Base-by-base conservation (phyloP, 306 rosid species). In the Dalbergia cochinchinensis region DNA sequence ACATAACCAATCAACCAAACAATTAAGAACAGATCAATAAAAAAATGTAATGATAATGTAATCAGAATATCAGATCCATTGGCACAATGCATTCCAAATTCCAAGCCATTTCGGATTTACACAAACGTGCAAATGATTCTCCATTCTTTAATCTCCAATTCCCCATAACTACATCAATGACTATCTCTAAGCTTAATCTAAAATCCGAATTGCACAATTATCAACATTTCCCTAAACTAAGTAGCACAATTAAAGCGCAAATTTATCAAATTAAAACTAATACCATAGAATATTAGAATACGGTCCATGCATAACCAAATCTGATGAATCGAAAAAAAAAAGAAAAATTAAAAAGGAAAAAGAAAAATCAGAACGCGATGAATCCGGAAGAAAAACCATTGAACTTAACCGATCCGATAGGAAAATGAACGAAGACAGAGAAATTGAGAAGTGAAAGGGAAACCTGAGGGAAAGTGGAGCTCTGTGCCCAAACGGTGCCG, bases 401-500 rank as follows among this genome's bases (percentile, higher is more conserved):
- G 2, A 26, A 15, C 6, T 16, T 5, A 47, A 41, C 62, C 19
- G 41, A 79, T 22, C 71, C 34, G 26, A 79, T 11, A 53, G 45
- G 54, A 12, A 11, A 57, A 78, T 11, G 4, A 70, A 47, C 5
- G 15, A 34, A 15, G 8, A 37, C 4, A 2, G 22, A 48, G 74
- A 63, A 61, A 26, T 12, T 31, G 66, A 6, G 26, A 22, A 53
- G 15, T 0, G 13, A 45, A 4, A 0, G 2, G 0, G 18, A 13
- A 45, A 89, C 93, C 91, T 85, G 91, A 68, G 93, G 93, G 87
- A 89, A 89, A 78, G 64, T 70, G 64, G 87, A 14, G 87, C 91
- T 87, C 84, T 89, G 91, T 18, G 93, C 93, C 93, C 93, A 89
- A 34, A 89, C 91, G 78, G 81, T 83, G 76, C 91, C 93, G 77